Evolutionary conservation across 75 land plant genomes (phyloP), one percentile per base, ranked within the genome.

Genomic region (Isoetes taiwanensis): DNA sequence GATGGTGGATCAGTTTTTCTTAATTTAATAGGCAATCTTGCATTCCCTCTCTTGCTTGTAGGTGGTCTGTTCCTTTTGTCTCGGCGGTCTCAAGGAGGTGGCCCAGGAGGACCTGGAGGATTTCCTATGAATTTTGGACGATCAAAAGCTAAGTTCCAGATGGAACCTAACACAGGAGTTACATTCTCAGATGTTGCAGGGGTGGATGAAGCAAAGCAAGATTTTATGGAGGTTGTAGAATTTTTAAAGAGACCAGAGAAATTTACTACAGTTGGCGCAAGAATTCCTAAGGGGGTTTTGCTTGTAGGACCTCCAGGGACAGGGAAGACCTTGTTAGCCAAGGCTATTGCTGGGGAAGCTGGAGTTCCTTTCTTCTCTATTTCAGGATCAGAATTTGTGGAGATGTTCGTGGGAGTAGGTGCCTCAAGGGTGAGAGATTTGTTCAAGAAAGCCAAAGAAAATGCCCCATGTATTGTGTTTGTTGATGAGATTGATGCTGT

Each of bases 231-330:
- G 19, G 19, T 46, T 6, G 50, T 46, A 8, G 50, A 46, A 23
- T 46, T 46, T 23, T 46, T n/a, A 6, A 46, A 46, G 50, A 46
- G 50, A 46, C 50, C 50, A 8, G 50, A 46, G 50, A 46, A 23
- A 23, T 46, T 46, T 16, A 46, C 50, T 6, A 23, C 50, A 19
- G 50, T 46, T 6, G 50, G 50, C 4, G 50, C 50, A 3, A 46
- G 25, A 23, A 46, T 46, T 46, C 50, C 50, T 6, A 46, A 46
- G 19, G 50, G 50, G 4, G 6, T 6, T 46, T 46, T 46, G 19
- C 32, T 54, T 5, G 57, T 54, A 4, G 57, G 57, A 3, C 57
- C 57, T 11, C 57, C 57, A 5, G 57, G 57, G 5, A 54, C 57
- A 52, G n/a, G n/a, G n/a, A 46, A 46, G 16, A 46, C 50, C 4